Evolutionary conservation across 1,284 basidiomycete genomes (phyloP), one percentile per base, ranked within the genome.

Genomic region (Schizophyllum amplum): DNA sequence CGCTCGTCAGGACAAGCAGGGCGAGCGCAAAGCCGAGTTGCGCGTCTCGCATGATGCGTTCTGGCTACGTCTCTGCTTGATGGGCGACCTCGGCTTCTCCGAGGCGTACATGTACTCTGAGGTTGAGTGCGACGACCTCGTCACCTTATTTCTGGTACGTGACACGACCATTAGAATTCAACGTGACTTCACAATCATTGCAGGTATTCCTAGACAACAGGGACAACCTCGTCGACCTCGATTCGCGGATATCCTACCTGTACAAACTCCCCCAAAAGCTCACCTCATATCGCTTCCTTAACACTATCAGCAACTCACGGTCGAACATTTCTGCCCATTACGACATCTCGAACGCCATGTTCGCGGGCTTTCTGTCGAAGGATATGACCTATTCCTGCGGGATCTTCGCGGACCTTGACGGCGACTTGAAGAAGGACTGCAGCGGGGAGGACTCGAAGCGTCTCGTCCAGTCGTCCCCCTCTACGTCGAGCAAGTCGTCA

Each of bases 321-420:
- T 81, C 79, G n/a, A 89, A 90, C 66, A 86, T 88, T 57, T 82
- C 82, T 7, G 85, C 86, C 3, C 86, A 89, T 67, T 88, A 90
- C 68, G 86, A 90, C 64, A 83, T 89, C 52, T 82, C 81, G 1
- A 86, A 86, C 64, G 73, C 73, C 6, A 80, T 82, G 79, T 81
- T 79, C 59, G 67, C 72, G 51, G 78, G 77, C 0, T 91, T 91
- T 68, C 68, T 92, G 24, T 85, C 82, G 1, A 67, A 75, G 55
- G 89, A 92, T 67, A 92, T 93, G 89, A 91, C 86, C 17, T 92
- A 92, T 68, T 88, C 86, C 0, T 90, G 84, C 65, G 87, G 80
- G 4, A 86, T 90, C 60, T 90, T 85, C 66, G 71, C 80, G 13
- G 79, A 84, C 27, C 70, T 87, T 1, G 82, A 89, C 62, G 79